These are phyloP conservation scores for Lipomyces orientalis DNA, from an alignment of 805 yeast species.

Conservation along the genomic window DNA sequence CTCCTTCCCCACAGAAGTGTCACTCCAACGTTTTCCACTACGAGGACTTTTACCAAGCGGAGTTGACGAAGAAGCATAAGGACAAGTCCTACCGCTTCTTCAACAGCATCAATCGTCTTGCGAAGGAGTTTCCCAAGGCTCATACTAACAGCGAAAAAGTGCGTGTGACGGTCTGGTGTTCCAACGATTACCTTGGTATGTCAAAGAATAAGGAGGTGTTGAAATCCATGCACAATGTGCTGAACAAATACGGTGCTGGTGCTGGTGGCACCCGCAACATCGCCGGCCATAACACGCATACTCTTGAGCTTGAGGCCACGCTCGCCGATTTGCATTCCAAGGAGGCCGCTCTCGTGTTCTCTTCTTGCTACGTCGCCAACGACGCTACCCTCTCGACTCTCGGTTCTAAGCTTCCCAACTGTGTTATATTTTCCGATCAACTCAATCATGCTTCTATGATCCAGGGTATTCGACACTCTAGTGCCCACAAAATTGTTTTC, in stretches of 20 bases:
- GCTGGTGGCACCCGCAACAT: constrained; percentile 99
- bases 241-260: constrained; percentile 94
- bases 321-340: constrained; percentile 90
- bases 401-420: constrained; percentile 87
- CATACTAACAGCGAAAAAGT: constrained; percentile 71
- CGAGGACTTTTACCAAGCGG: constrained; percentile 68
- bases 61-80: constrained; percentile 71
- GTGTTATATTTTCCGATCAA: constrained; percentile 91
- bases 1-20: constrained; percentile 18
- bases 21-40: constrained; percentile 63
- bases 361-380: constrained; percentile 96
- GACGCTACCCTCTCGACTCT: constrained; percentile 90
- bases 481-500: constrained; percentile 85
- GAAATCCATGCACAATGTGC: constrained; percentile 74
- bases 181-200: constrained; percentile 97
- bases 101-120: constrained; percentile 96
- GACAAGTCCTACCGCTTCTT: constrained; percentile 95
- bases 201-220: constrained; percentile 78
- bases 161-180: constrained; percentile 98
- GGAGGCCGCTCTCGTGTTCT: constrained; percentile 92
- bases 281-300: constrained; percentile 94
- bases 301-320: constrained; percentile 85
- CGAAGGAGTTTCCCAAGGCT: constrained; percentile 91
- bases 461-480: constrained; percentile 89
- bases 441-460: constrained; percentile 98